Evolutionary conservation across 202 grass and related monocot species (phyloP), one percentile per base, ranked within the genome.

Genomic region (Setaria italica): DNA sequence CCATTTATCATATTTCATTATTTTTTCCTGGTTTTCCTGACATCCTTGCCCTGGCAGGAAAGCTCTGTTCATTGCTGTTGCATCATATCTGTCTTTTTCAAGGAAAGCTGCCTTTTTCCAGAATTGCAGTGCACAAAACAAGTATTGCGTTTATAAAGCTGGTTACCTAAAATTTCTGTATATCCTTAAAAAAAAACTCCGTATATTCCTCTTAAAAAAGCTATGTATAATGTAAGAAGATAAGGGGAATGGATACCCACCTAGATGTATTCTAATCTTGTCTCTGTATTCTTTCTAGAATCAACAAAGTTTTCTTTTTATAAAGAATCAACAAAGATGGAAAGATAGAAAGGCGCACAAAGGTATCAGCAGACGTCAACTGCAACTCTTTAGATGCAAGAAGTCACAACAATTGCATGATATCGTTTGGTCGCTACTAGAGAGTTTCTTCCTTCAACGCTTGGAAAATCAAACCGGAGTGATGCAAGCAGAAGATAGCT

Each of bases 381-480:
- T 4, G 14, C n/a, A 77, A 67, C 21, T 68, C 72, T 67, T 77
- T n/a, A 67, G 71, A 75, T 53, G 6, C 32, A 42, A 15, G 5
- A 4, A 41, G 58, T 76, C 82, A 45, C 46, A 76, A 15, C 37
- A 45, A 41, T 67, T 67, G 48, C 35, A 43, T 84, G 81, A 42
- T 84, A 41, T 13, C 0, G n/a, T 57, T 70, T 72, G 34, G 54
- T 15, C 54, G 34, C 56, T 59, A 59, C 56, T 21, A 54, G 16
- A 73, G 20, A 43, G 15, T 63, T 35, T 21, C 2, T 54, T 67
- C 5, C 19, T 66, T 20, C 1, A 13, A 55, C 20, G 49, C 5
- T 19, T 46, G 35, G 35, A 41, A 69, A 69, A 5, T 13, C 0
- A 42, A 33, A 17, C 20, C 4, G 0, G 8, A 20, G 50, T 2